Base-by-base conservation (phyloP, 345 rosid species). In the Trapa bicornis region DNA sequence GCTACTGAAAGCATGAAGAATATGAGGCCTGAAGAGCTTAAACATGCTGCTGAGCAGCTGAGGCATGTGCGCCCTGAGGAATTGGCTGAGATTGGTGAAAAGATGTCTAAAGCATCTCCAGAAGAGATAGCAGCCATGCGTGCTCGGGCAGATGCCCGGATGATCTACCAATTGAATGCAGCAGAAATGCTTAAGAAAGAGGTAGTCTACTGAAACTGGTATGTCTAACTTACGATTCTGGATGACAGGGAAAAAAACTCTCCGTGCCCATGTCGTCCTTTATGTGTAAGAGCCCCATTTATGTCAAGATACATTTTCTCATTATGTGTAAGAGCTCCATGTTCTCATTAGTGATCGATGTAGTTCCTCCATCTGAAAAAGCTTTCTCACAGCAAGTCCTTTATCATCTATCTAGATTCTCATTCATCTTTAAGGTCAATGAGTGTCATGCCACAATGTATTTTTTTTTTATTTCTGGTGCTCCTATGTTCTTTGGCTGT, bases 1-100 rank as follows among this genome's bases (percentile, higher is more conserved):
- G 97, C 99, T n/a, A 77, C 96, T 0, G 96, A 95, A 70, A 82
- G 89, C 74, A 86, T 95, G 99, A 85, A 84, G 81, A 91, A 85
- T 71, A 85, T 91, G 87, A 89, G 80, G 79, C 93, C 96, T 17
- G 96, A 87, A 65, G 99, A 89, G 80, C 83, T 85, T 76, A 87
- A 68, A 69, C 87, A 77, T 73, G 99, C 97, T 68, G 96, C 96
- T 0, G 90, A 95, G 74, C 96, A 95, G 73, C 84, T 95, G 36
- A 87, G 87, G 86, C 78, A 87, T 60, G 80, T 87, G 1, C 80
- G 80, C 33, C 96, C 97, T 0, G 96, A 86, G 75, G 91, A 89
- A 73, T 85, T 95, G 87, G 87, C 96, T 45, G 84, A 95, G 81
- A 89, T 95, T 35, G 75, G 99, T 33, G 86, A 91, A 76, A 91